phyloP scores from a whole-genome alignment of 768 basidiomycete genomes.

The Termitomyces titanicus region DNA sequence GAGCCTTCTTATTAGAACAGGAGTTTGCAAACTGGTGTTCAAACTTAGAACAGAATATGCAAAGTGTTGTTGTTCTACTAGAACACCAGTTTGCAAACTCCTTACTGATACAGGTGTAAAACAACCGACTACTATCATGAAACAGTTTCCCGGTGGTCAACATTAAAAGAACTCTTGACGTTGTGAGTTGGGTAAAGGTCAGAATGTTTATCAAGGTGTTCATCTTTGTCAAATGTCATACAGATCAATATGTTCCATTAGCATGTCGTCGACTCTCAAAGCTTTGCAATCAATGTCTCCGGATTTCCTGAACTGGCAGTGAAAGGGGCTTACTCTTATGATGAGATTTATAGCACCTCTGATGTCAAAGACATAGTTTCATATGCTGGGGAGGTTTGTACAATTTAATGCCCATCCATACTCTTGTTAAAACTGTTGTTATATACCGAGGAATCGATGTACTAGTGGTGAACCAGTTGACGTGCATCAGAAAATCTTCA shows the following conservation, averaged over 20 bases:
- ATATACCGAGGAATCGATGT: conserved; percentile 72
- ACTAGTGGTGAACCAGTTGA: conserved; percentile 36
- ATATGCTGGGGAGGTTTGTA: conserved; percentile 63
- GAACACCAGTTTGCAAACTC: too few relatives aligned
- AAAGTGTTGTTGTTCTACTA: too few relatives aligned
- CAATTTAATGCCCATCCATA: conserved; percentile 13
- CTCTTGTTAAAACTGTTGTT: not conserved
- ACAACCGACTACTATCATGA: not conserved
- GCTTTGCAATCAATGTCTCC: conserved; percentile 65
- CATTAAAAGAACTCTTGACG: conserved; percentile 66
- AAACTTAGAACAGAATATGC: too few relatives aligned
- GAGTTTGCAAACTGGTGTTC: too few relatives aligned
- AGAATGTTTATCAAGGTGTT: conserved; percentile 14
- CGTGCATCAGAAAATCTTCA: conserved; percentile 13
- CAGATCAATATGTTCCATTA: conserved; percentile 75
- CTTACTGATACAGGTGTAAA: too few relatives aligned
- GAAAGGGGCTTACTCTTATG: conserved; percentile 64
- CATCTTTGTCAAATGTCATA: conserved; percentile 15
- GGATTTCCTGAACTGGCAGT: conserved; percentile 57
- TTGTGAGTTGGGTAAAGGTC: conserved; percentile 74
- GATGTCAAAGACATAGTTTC: conserved; percentile 57
- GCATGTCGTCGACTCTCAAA: conserved; percentile 80
- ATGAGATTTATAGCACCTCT: conserved; percentile 45
- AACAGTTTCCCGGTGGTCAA: conserved; percentile 58
- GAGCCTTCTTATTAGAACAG: too few relatives aligned